Conservation (phyloP, 78 protist genomes). For the Dictyostelium intermedium region DNA sequence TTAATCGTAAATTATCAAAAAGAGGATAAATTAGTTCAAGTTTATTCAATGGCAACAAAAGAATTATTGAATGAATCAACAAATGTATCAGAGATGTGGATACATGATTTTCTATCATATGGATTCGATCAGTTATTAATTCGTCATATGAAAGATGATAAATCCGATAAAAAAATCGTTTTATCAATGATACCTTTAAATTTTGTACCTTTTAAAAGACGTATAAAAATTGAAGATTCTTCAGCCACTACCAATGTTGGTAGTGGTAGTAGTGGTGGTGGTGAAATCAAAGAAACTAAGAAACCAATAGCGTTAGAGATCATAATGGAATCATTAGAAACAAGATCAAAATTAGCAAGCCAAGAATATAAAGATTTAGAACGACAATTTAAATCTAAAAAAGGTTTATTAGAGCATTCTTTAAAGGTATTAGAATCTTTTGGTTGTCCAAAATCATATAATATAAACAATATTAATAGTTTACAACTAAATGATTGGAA, state of each 20-base stretch:
- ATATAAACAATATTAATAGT: background rate
- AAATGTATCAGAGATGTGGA: conserved; percentile 24
- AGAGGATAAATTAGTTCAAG: background rate
- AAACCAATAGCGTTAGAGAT: background rate
- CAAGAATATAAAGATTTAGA: conserved; percentile 11
- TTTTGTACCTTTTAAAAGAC: background rate
- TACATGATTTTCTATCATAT: conserved; percentile 8
- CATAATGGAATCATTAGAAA: conserved; percentile 20
- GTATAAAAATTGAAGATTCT: background rate
- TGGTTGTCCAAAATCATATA: conserved; percentile 3
- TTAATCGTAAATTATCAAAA: background rate
- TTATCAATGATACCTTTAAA: conserved; percentile 14
- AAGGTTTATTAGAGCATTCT: conserved; percentile 12
- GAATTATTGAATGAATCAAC: background rate
- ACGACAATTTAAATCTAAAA: background rate
- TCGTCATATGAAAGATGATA: conserved; percentile 15
- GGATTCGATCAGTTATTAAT: conserved; percentile 32
- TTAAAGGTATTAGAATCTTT: conserved; percentile 19
- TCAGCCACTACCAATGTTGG: background rate
- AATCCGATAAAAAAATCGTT: background rate
- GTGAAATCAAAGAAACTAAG: background rate
- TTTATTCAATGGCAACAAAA: conserved; percentile 13
- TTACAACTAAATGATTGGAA: background rate
- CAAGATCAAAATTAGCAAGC: background rate
- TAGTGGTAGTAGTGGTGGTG: background rate